These are phyloP conservation scores for Claviceps paspali DNA, from an alignment of 2,329 filamentous ascomycete genomes.

Conservation along the genomic window DNA sequence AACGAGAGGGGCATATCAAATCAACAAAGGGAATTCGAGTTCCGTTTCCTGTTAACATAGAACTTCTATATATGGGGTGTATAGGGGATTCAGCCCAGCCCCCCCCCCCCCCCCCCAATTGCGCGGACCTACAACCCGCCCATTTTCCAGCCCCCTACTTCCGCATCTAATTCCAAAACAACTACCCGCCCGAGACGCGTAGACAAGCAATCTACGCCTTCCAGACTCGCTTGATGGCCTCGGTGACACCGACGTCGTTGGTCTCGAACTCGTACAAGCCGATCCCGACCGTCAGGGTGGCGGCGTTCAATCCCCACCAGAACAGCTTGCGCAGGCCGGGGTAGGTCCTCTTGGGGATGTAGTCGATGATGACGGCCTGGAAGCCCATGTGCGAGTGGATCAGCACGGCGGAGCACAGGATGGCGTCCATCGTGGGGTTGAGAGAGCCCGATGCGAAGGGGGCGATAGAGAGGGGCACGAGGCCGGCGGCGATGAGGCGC, in stretches of 20 bases:
- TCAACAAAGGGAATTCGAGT: conserved; percentile 6
- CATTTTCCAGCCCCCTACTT: too few species aligned
- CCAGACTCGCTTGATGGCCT: conserved; percentile 81
- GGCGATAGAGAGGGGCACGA: conserved; percentile 75
- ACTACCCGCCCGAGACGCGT: background rate
- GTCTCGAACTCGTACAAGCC: conserved; percentile 98
- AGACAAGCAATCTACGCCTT: conserved; percentile 41
- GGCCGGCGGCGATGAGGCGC: conserved; percentile 62
- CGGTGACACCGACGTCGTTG: conserved; percentile 88
- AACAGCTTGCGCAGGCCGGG: conserved; percentile 51
- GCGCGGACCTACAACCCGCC: too few species aligned
- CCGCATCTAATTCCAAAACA: background rate
- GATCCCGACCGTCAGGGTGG: conserved; percentile 67
- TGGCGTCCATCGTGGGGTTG: conserved; percentile 76
- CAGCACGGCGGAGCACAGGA: conserved; percentile 68
- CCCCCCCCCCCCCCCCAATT: background rate
- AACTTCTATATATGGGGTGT: conserved; percentile 9
- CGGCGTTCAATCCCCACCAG: conserved; percentile 64
- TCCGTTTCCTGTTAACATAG: conserved; percentile 4
- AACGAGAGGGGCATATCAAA: background rate
- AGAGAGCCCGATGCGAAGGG: conserved; percentile 86
- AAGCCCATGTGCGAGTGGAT: conserved; percentile 95
- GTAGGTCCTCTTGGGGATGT: conserved; percentile 60
- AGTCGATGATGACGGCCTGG: conserved; percentile 80
- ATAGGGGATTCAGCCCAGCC: background rate